Evolutionary conservation across 768 basidiomycete genomes (phyloP).

Genomic region (Pleurotus platypus): DNA sequence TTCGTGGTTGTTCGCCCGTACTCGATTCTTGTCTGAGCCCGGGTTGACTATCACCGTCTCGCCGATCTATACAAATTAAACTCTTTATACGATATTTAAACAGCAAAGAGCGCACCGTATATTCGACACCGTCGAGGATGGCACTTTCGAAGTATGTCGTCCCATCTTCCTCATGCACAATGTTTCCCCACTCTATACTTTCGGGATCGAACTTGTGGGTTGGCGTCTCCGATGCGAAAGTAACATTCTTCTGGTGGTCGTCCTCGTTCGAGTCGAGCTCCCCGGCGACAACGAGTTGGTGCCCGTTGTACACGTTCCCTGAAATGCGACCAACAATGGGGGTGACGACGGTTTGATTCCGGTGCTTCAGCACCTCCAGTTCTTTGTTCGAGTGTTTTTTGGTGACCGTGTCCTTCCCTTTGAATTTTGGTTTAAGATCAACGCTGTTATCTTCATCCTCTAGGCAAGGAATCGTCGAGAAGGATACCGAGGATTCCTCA

Average conservation of each 20-base stretch:
- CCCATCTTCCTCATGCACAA: conserved; percentile 10
- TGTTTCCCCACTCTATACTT: conserved; percentile 29
- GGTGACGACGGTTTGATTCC: conserved; percentile 37
- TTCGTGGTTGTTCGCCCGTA: conserved; percentile 35
- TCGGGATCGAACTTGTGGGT: conserved; percentile 31
- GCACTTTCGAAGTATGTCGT: conserved; percentile 41
- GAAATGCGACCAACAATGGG: conserved; percentile 44
- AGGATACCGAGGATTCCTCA: conserved; percentile 4
- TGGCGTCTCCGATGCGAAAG: conserved; percentile 21
- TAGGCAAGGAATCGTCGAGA: conserved; percentile 10
- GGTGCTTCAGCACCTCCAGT: conserved; percentile 22
- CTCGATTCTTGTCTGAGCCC: conserved; percentile 43
- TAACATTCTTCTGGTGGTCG: conserved; percentile 23
- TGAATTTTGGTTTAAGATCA: not conserved
- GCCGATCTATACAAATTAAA: conserved; percentile 40
- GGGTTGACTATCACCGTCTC: conserved; percentile 63
- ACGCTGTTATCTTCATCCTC: not conserved
- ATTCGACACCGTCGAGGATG: conserved; percentile 52
- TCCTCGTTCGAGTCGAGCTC: conserved; percentile 15
- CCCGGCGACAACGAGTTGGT: conserved; percentile 37
- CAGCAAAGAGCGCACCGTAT: conserved; percentile 35
- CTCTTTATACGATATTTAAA: not conserved
- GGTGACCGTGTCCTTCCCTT: not conserved
- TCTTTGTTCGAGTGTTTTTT: conserved; percentile 20
- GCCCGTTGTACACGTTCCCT: conserved; percentile 38